Evolutionary conservation across 2,329 filamentous ascomycete genomes (phyloP).

Genomic region (Orbilia quercus): DNA sequence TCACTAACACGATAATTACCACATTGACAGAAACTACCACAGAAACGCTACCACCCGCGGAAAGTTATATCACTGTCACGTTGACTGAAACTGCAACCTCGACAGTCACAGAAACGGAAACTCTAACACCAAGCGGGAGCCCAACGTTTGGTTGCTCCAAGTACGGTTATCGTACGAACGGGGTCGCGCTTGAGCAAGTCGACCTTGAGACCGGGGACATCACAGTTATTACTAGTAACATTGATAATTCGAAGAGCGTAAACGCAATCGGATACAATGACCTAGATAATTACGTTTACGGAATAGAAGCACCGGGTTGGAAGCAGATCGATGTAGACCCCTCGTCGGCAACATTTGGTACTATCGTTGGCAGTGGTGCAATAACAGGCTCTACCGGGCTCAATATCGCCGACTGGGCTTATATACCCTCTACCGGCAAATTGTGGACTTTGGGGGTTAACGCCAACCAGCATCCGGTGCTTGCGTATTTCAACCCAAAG

Average conservation of each 20-base stretch:
- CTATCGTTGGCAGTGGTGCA: background rate
- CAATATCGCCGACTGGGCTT: no score
- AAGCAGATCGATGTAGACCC: slow-evolving; percentile 1
- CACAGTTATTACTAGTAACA: background rate
- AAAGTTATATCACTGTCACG: background rate
- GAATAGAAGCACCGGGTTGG: background rate
- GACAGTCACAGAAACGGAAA: background rate
- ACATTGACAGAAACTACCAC: no score
- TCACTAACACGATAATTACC: no score
- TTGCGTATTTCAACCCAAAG: no score
- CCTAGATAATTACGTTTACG: background rate
- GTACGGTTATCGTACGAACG: background rate
- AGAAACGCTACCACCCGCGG: no score
- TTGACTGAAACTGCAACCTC: background rate
- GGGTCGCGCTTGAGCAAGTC: background rate
- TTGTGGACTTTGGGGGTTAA: no score
- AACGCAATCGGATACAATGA: background rate
- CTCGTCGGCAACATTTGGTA: background rate
- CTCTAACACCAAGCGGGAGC: background rate
- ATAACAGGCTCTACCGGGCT: background rate
- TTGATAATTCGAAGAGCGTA: background rate
- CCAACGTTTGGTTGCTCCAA: background rate
- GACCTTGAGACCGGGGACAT: background rate
- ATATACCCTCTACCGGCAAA: no score
- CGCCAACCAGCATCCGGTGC: no score